Conservation (phyloP, 169 alveolate species). For the Cryptosporidium sp. region DNA sequence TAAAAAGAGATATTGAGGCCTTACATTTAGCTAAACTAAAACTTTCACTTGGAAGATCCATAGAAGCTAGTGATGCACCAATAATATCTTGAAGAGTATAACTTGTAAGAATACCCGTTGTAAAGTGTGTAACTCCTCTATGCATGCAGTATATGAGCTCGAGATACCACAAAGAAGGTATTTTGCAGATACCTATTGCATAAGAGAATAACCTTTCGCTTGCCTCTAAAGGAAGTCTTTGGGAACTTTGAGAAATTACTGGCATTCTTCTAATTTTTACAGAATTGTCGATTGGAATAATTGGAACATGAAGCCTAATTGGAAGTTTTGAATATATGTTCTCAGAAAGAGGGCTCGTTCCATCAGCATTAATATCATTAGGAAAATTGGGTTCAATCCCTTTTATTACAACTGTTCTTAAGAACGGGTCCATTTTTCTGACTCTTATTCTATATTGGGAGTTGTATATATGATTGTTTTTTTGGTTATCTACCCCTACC, state of each 20-base stretch:
- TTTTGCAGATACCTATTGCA: slow-evolving; percentile 30
- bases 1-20: slow-evolving; percentile 18
- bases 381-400: slow-evolving; percentile 74
- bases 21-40: slow-evolving; percentile 40
- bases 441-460: slow-evolving; percentile 70
- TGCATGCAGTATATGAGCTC: slow-evolving; percentile 64
- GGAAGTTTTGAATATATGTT: slow-evolving; percentile 31
- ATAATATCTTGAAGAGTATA: slow-evolving; percentile 62
- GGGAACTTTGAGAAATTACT: slow-evolving; percentile 25
- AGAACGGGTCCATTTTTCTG: slow-evolving; percentile 55
- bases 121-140: slow-evolving; percentile 48
- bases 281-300: slow-evolving; percentile 10
- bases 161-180: slow-evolving; percentile 67
- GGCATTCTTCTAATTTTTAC: slow-evolving; percentile 41
- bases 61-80: slow-evolving; percentile 60
- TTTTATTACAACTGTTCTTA: slow-evolving; percentile 48
- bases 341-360: background rate
- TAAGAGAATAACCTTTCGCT: slow-evolving; percentile 37
- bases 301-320: slow-evolving; percentile 45
- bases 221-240: slow-evolving; percentile 49
- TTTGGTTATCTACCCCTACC: slow-evolving; percentile 12
- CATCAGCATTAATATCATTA: slow-evolving; percentile 69
- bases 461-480: slow-evolving; percentile 10
- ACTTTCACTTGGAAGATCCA: slow-evolving; percentile 73
- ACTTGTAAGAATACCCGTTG: slow-evolving; percentile 52